Conservation (phyloP, 495 filamentous ascomycete species). For the Neurospora sp. region DNA sequence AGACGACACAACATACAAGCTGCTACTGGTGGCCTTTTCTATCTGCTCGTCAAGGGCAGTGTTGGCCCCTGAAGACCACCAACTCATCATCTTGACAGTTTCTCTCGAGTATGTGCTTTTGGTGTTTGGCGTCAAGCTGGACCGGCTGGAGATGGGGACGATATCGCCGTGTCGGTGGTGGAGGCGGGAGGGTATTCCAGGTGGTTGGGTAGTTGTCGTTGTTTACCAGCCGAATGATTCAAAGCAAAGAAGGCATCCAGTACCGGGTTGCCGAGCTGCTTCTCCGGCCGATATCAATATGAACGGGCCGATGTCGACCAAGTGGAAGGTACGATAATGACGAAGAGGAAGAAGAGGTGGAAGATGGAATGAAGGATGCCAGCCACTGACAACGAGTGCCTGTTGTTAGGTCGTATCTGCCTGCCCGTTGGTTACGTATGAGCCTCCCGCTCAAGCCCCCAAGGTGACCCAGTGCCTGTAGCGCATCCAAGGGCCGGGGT, state of each 20-base stretch:
- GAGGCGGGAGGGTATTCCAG: neutral
- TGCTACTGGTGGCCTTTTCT: constrained; percentile 86
- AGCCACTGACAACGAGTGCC: neutral
- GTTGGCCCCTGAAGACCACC: constrained; percentile 71
- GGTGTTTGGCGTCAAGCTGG: constrained; percentile 3
- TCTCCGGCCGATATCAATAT: neutral
- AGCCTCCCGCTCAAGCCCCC: neutral
- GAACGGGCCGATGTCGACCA: neutral
- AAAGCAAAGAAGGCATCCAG: neutral
- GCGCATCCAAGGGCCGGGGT: neutral
- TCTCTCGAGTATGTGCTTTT: neutral
- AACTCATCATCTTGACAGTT: constrained; percentile 60
- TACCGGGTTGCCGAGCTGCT: neutral
- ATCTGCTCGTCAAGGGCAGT: constrained; percentile 92
- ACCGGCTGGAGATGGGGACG: neutral
- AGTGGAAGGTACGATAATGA: neutral
- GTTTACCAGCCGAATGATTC: neutral
- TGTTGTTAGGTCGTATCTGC: neutral
- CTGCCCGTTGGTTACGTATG: neutral
- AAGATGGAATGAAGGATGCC: neutral
- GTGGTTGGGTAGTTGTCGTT: neutral
- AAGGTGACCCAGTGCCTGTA: neutral
- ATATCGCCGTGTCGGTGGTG: neutral
- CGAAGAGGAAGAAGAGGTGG: neutral
- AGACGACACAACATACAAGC: constrained; percentile 50